Evolutionary conservation across 768 basidiomycete genomes (phyloP), one percentile per base, ranked within the genome.

Genomic region (Neoboletus subvelutipes): DNA sequence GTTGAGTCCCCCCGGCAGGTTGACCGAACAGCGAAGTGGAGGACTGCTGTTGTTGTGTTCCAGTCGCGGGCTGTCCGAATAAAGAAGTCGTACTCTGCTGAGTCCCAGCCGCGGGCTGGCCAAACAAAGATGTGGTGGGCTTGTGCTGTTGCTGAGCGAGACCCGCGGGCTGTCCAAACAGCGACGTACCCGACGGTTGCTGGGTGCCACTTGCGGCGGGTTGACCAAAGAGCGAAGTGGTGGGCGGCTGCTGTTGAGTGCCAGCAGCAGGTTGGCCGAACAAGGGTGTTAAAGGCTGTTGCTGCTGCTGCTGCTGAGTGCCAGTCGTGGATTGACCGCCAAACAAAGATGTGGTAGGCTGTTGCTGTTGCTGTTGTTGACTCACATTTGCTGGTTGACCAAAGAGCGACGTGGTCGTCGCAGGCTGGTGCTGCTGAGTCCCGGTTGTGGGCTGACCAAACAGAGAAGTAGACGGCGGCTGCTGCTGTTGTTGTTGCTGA

Each of bases 151-250:
- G 72, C 33, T 65, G 65, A 52, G 57, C 20, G 11, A 45, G 29
- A 50, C 64, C 52, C 52, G 60, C 61, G 18, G 69, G 60, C 52
- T 77, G 74, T 10, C 79, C 77, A 61, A 82, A 80, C 20, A 79
- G 48, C 1, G 75, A 67, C 2, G 65, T 58, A 15, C 66, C 51
- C 1, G 63, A 56, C 49, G 52, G 26, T 39, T 72, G 72, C 28
- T 74, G 77, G 45, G 58, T 73, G 18, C 63, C 61, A n/a, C 60
- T 53, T 33, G 71, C 54, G 3, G 73, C 43, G 1, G 58, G 61
- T 33, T 68, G 67, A n/a, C 68, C 60, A 31, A 67, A 65, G 13
- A 77, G 51, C 8, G 76, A 68, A 0, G 64, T 57, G 7, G 65
- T 34, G 1, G 64, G 45, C 51, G 71, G 73, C 29, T 73, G 73